Percentiles rank a stretch among this genome's conserved stretches.
phyloP scores from a whole-genome alignment of 1,139 yeast genomes.

The Yamadazyma dendronema region DNA sequence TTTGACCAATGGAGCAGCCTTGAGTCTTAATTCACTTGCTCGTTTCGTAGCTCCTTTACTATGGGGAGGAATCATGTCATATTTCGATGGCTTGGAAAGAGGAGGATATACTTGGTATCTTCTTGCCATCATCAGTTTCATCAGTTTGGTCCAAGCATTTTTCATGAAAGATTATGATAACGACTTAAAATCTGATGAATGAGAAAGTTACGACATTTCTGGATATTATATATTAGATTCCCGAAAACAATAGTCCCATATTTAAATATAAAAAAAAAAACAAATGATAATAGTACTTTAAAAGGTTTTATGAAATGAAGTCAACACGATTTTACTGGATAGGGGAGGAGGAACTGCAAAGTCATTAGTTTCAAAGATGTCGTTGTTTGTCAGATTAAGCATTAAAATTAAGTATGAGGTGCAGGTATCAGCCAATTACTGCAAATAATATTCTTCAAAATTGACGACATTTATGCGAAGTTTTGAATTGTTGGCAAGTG shows the following conservation, averaged over 20 bases:
- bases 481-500: too few species aligned
- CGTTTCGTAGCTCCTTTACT: slow-evolving; percentile 57
- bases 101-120: slow-evolving; percentile 55
- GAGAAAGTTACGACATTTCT: background rate
- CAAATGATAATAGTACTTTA: slow-evolving; percentile 10
- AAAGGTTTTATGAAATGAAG: slow-evolving; percentile 7
- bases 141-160: slow-evolving; percentile 31
- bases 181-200: slow-evolving; percentile 11
- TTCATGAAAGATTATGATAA: slow-evolving; percentile 26
- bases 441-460: too few species aligned
- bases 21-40: slow-evolving; percentile 52
- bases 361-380: slow-evolving; percentile 2
- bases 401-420: too few species aligned
- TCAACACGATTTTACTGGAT: background rate
- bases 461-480: too few species aligned
- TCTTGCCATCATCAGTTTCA: slow-evolving; percentile 34
- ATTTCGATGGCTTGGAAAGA: slow-evolving; percentile 38
- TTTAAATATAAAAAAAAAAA: slow-evolving; percentile 4
- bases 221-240: slow-evolving; percentile 8
- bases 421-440: slow-evolving; percentile 1
- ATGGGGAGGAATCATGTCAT: slow-evolving; percentile 59
- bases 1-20: slow-evolving; percentile 48
- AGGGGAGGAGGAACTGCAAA: background rate
- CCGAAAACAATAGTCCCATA: slow-evolving; percentile 12
- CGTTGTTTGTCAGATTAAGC: background rate